Conservation (phyloP, 495 filamentous ascomycete genomes). For the Penicillium steckii region DNA sequence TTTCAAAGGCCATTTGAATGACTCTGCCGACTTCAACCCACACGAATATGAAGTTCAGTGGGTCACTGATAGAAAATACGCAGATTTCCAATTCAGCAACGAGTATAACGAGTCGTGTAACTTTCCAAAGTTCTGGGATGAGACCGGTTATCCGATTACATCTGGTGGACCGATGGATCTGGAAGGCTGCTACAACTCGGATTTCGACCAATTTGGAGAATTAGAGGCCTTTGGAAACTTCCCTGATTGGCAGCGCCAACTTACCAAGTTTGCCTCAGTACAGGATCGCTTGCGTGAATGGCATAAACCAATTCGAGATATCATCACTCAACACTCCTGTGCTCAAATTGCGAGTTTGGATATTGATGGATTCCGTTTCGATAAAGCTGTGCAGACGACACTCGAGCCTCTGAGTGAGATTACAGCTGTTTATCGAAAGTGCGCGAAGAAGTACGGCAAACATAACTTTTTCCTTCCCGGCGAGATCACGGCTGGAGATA, state of each 20-base stretch:
- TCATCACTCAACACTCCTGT: slow-evolving; percentile 34
- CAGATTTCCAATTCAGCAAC: slow-evolving; percentile 37
- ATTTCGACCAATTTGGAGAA: slow-evolving; percentile 45
- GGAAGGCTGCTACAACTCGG: slow-evolving; percentile 37
- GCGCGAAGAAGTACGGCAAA: slow-evolving; percentile 40
- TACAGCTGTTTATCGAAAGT: slow-evolving; percentile 36
- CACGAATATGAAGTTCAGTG: slow-evolving; percentile 43
- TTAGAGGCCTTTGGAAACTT: slow-evolving; percentile 43
- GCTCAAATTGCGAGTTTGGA: slow-evolving; percentile 44
- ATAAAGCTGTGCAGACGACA: slow-evolving; percentile 48
- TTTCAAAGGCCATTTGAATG: slow-evolving; percentile 44
- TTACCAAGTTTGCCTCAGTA: slow-evolving; percentile 42
- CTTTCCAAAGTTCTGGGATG: slow-evolving; percentile 38
- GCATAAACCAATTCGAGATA: slow-evolving; percentile 32
- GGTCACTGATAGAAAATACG: slow-evolving; percentile 40
- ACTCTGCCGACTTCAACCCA: slow-evolving; percentile 39
- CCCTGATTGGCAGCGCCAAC: slow-evolving; percentile 38
- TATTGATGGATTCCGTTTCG: slow-evolving; percentile 50
- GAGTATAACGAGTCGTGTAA: slow-evolving; percentile 29
- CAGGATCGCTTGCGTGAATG: slow-evolving; percentile 44
- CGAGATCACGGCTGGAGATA: slow-evolving; percentile 42
- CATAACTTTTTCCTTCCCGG: slow-evolving; percentile 51
- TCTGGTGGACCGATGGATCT: slow-evolving; percentile 26
- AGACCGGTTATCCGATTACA: slow-evolving; percentile 39
- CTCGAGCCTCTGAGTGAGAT: slow-evolving; percentile 46